These are phyloP conservation scores for Schizothecium vesticola DNA, from an alignment of 495 filamentous ascomycete genomes.

Conservation along the genomic window DNA sequence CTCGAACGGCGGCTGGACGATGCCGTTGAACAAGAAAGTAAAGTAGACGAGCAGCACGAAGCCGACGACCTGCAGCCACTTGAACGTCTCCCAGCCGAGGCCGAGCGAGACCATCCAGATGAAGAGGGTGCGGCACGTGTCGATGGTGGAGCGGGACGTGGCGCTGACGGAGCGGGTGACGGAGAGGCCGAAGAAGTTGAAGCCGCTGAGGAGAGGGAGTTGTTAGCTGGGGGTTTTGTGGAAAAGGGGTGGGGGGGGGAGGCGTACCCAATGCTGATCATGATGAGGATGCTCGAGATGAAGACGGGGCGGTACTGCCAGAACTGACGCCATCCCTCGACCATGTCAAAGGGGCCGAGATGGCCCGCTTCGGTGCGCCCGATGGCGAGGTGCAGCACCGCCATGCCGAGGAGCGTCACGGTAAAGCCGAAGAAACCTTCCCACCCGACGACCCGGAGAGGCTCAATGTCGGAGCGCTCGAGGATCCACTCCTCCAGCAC, in stretches of 20 bases:
- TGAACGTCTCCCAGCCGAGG: constrained; percentile 95
- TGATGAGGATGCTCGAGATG: constrained; percentile 75
- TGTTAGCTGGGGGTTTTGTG: neutral
- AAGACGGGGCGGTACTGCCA: constrained; percentile 61
- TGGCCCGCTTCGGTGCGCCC: constrained; percentile 68
- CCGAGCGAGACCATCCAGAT: constrained; percentile 95
- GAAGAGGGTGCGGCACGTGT: constrained; percentile 95
- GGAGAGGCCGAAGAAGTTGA: constrained; percentile 96
- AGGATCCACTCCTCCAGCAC: constrained; percentile 93
- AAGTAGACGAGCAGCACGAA: constrained; percentile 91
- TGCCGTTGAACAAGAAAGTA: constrained; percentile 93
- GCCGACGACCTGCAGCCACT: constrained; percentile 89
- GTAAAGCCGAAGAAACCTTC: constrained; percentile 88
- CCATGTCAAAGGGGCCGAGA: constrained; percentile 83
- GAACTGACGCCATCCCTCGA: constrained; percentile 77
- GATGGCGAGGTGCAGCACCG: constrained; percentile 68
- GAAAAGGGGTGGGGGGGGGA: neutral
- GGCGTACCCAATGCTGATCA: constrained; percentile 91
- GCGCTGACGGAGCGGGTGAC: constrained; percentile 86
- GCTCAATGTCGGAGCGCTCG: constrained; percentile 82
- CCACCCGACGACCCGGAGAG: constrained; percentile 90
- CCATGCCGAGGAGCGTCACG: constrained; percentile 75
- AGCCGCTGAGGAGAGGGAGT: constrained; percentile 53
- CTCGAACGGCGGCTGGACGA: constrained; percentile 70
- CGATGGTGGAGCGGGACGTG: constrained; percentile 89